A percentile compares a stretch with the other conserved stretches of the same genome.
These are phyloP conservation scores for Lachnellula cervina DNA, from an alignment of 2,329 filamentous ascomycete genomes.

Conservation along the genomic window DNA sequence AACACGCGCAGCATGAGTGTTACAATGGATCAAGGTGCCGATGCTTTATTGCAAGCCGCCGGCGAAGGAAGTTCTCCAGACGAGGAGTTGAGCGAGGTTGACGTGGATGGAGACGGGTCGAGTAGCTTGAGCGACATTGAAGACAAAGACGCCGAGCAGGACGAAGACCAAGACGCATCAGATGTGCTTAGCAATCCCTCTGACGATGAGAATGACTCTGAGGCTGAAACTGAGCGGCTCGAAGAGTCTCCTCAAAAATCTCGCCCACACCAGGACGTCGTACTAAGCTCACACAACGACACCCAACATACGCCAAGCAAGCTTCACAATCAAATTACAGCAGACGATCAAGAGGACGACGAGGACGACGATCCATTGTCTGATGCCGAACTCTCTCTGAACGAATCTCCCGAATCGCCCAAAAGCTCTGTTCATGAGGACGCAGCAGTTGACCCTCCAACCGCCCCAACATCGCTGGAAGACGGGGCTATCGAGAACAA, in stretches of 20 bases:
- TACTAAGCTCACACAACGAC: constrained; percentile 51
- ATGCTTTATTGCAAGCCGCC: constrained; percentile 27
- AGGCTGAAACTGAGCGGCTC: constrained; percentile 90
- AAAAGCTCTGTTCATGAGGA: constrained; percentile 38
- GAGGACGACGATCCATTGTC: constrained; percentile 31
- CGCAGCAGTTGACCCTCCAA: constrained; percentile 25
- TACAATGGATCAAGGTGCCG: constrained; percentile 25
- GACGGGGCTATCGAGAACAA: constrained; percentile 26
- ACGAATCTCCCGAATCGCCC: constrained; percentile 32
- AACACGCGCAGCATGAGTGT: constrained; percentile 27
- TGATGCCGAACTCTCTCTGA: constrained; percentile 34
- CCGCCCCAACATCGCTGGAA: constrained; percentile 34
- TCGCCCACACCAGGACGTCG: constrained; percentile 54
- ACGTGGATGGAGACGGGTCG: constrained; percentile 64
- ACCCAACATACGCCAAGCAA: constrained; percentile 69
- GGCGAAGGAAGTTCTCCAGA: constrained; percentile 23
- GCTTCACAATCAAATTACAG: constrained; percentile 54
- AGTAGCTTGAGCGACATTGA: constrained; percentile 93
- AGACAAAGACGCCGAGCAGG: constrained; percentile 67
- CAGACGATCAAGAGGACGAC: constrained; percentile 40
- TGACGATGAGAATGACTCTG: constrained; percentile 64
- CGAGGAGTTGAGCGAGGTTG: constrained; percentile 29
- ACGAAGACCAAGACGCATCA: constrained; percentile 42
- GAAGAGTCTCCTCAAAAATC: constrained; percentile 77
- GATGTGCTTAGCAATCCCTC: constrained; percentile 33